These are phyloP conservation scores for Podaxis sp. DNA, from an alignment of 768 basidiomycete genomes.

Conservation along the genomic window DNA sequence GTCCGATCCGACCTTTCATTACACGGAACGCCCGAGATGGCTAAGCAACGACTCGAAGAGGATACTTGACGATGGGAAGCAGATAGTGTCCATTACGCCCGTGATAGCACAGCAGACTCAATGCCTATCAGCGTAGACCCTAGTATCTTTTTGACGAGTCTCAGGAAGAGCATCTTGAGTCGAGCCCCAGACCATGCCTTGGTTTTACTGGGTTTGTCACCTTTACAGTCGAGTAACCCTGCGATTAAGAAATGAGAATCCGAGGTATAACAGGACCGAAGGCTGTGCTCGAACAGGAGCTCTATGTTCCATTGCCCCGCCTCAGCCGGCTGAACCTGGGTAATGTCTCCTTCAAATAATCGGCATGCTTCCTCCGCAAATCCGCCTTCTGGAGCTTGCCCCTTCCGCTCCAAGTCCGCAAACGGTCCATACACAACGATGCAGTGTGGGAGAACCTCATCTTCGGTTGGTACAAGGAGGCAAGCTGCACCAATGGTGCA, in stretches of 20 bases:
- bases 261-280: not conserved
- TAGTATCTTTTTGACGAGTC: too few species aligned
- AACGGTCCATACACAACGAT: conserved; percentile 82
- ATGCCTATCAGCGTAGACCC: too few species aligned
- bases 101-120: too few species aligned
- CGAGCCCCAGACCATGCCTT: conserved; percentile 23
- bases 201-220: not conserved
- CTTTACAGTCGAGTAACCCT: not conserved
- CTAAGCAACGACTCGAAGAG: not conserved
- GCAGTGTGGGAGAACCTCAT: conserved; percentile 78
- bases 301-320: conserved; percentile 52
- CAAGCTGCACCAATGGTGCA: conserved; percentile 85
- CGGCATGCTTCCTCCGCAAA: conserved; percentile 82
- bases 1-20: not conserved
- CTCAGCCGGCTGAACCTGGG: conserved; percentile 84
- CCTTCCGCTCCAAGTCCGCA: conserved; percentile 83
- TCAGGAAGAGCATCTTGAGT: too few species aligned
- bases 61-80: not conserved
- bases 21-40: not conserved
- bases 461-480: conserved; percentile 74
- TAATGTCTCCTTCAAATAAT: conserved; percentile 89
- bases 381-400: conserved; percentile 83
- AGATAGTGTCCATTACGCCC: too few species aligned
- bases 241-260: not conserved
- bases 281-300: conserved; percentile 2